A percentile compares a stretch with the other conserved stretches of the same genome.
These are phyloP conservation scores for Nephelium lappaceum DNA, from an alignment of 345 rosid species.

Conservation along the genomic window DNA sequence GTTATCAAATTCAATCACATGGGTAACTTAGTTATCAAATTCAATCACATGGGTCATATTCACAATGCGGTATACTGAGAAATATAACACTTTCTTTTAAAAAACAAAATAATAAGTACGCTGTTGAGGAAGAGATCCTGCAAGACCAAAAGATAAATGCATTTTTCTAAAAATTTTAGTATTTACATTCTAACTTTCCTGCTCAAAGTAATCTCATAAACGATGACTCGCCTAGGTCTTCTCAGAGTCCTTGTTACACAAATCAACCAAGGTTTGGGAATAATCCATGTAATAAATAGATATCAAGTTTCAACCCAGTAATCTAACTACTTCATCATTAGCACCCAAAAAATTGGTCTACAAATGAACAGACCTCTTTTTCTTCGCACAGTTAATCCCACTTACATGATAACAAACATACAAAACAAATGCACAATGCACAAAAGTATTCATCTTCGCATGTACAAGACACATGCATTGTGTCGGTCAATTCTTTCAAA, in stretches of 20 bases:
- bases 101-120: no score
- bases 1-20: no score
- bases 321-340: background rate
- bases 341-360: background rate
- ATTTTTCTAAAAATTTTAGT: background rate
- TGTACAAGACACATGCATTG: background rate
- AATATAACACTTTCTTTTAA: no score
- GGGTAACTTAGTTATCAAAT: no score
- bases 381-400: background rate
- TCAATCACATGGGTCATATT: no score
- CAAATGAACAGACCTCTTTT: background rate
- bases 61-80: no score
- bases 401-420: background rate
- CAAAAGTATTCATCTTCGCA: background rate
- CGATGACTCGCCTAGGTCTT: background rate
- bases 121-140: no score
- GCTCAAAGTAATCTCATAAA: background rate
- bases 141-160: no score
- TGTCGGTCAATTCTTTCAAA: background rate
- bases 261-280: background rate
- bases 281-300: background rate
- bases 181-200: background rate
- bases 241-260: background rate
- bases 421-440: background rate
- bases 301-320: constrained; percentile 6